Conservation (phyloP, 192 early-diverging fungal species). For the Fimicolochytrium jonesii region DNA sequence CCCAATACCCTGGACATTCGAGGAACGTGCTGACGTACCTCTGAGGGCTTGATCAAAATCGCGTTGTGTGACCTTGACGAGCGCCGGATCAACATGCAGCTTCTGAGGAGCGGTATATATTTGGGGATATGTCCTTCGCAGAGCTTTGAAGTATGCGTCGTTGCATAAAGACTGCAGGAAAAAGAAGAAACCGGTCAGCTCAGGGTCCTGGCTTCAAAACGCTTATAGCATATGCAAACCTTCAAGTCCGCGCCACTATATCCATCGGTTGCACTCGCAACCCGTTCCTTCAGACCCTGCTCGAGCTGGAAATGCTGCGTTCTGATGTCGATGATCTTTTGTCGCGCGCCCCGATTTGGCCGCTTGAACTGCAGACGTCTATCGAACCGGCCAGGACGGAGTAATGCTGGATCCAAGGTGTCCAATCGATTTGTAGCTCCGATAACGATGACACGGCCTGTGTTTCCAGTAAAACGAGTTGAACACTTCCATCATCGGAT, state of each 20-base stretch:
- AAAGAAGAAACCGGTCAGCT: neutral
- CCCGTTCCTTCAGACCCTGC: constrained; percentile 37
- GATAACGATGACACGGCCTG: constrained; percentile 72
- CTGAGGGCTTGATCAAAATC: constrained; percentile 53
- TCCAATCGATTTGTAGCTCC: constrained; percentile 75
- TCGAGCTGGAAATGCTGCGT: constrained; percentile 51
- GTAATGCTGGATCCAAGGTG: constrained; percentile 70
- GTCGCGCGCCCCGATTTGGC: constrained; percentile 51
- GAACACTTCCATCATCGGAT: too few relatives aligned
- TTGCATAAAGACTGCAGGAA: constrained; percentile 64
- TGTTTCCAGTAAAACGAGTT: too few relatives aligned
- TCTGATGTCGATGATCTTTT: constrained; percentile 61
- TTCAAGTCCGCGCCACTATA: constrained; percentile 69
- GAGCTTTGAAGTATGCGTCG: constrained; percentile 65
- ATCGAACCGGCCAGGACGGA: constrained; percentile 71
- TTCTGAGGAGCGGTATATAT: constrained; percentile 60
- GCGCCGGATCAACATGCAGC: constrained; percentile 42
- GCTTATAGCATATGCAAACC: neutral
- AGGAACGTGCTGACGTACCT: neutral
- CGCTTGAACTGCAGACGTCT: constrained; percentile 67
- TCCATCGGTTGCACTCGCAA: constrained; percentile 56
- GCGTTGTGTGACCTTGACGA: constrained; percentile 47
- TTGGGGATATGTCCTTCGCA: constrained; percentile 64
- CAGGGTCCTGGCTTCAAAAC: too few relatives aligned
- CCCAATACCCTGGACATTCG: neutral